Base-by-base conservation (phyloP, 257 asterid species). In the Nicotiana attenuata region DNA sequence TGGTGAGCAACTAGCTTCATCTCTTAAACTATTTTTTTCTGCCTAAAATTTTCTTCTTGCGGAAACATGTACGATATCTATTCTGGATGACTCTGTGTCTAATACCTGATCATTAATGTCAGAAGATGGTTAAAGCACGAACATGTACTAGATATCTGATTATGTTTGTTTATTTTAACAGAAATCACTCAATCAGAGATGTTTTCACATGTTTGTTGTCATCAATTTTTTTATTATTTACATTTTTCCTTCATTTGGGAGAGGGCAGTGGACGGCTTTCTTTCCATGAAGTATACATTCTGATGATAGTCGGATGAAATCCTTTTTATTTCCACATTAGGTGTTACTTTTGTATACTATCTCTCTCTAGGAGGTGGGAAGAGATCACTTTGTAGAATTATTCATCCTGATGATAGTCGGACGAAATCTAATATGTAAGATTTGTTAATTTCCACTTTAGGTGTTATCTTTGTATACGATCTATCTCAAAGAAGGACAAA, bases 401-500 rank as follows among this genome's bases (percentile, higher is more conserved):
- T 47, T 22, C 61, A 73, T 47, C 61, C 61, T 47, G 79, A 47
- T 73, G 61, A 73, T 73, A 26, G 8, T 73, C 5, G 24, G 24
- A 47, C 26, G 61, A 73, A 22, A 73, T 7, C 24, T 73, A 15
- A 50, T 73, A 22, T 15, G 63, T 14, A 24, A 1, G 15, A 47
- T 73, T 73, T 24, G 47, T 47, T 22, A 69, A 81, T 78, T 77
- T 88, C 60, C 33, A 80, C 76, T 82, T 81, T 83, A 96, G 99
- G 99, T 77, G 93, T 96, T 83, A 89, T 96, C 82, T 94, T 96
- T 86, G 97, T 94, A 82, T 97, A 96, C 63, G 99, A 96, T 89
- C 98, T 93, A 78, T 94, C 98, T 47, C 99, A 94, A 89, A 91
- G 97, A 85, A 92, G 94, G 87, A 94, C 99, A 64, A 96, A 93